phyloP scores from a whole-genome alignment of 768 basidiomycete species.

The Rhizopogon roseolus region DNA sequence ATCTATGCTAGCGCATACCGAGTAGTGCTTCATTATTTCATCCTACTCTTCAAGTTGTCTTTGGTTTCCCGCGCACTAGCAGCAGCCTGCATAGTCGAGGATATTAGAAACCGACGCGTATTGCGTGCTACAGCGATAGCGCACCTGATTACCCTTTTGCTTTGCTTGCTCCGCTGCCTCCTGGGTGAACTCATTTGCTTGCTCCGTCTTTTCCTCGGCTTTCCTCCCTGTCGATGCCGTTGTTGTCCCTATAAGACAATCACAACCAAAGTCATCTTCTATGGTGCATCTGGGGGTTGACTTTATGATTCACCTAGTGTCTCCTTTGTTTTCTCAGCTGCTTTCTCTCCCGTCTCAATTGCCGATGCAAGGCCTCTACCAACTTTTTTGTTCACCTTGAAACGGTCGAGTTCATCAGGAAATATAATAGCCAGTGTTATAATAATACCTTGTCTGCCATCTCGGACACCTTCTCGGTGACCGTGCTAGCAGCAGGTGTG shows the following conservation, averaged over 20 bases:
- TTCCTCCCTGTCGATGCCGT: constrained; percentile 2
- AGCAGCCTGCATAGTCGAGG: constrained; percentile 7
- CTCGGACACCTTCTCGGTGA: constrained; percentile 35
- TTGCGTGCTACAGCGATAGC: neutral
- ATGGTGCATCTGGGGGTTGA: neutral
- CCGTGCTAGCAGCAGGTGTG: constrained; percentile 24
- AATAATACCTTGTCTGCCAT: constrained; percentile 31
- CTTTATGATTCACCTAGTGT: constrained; percentile 22
- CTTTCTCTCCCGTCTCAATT: constrained; percentile 38
- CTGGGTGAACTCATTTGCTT: constrained; percentile 1
- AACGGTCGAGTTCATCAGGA: neutral
- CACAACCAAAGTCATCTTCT: neutral
- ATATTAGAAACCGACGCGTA: neutral
- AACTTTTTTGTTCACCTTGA: constrained; percentile 36
- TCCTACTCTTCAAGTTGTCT: constrained; percentile 10
- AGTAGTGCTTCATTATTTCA: neutral
- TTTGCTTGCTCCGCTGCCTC: constrained; percentile 9
- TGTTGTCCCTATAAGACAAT: neutral
- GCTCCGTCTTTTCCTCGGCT: neutral
- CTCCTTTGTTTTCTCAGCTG: constrained; percentile 32
- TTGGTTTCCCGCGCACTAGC: constrained; percentile 13
- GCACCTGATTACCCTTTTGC: constrained; percentile 7
- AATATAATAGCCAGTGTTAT: neutral
- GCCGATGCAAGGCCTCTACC: constrained; percentile 35
- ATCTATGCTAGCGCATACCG: no score